Percentiles rank a stretch among this genome's conserved stretches.
Conservation (phyloP, 495 filamentous ascomycete genomes). For the Penicillium maclennaniae region DNA sequence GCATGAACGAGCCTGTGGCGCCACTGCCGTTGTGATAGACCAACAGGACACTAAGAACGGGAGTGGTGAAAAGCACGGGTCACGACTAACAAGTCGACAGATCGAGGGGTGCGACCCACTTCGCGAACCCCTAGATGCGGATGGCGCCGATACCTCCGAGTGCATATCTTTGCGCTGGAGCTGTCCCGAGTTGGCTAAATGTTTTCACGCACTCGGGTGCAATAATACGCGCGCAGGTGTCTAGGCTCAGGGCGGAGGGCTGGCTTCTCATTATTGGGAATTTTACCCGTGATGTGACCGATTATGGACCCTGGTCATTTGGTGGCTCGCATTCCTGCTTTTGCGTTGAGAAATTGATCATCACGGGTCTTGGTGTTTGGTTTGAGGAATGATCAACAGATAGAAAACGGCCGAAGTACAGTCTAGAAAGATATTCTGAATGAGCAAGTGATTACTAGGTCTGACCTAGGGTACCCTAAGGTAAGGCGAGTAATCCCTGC, state of each 20-base stretch:
- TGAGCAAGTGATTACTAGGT: not conserved
- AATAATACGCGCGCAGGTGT: slow-evolving; percentile 1
- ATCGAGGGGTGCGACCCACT: slow-evolving; percentile 13
- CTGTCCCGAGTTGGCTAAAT: slow-evolving; percentile 2
- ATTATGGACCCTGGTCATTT: slow-evolving; percentile 2
- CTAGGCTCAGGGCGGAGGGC: not conserved
- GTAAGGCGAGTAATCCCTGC: not conserved
- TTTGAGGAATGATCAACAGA: slow-evolving; percentile 7
- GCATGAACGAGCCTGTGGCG: slow-evolving; percentile 5
- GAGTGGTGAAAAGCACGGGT: not conserved
- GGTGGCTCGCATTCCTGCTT: slow-evolving; percentile 12
- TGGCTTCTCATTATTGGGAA: not conserved
- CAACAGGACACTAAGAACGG: not conserved
- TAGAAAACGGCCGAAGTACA: not conserved
- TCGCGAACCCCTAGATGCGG: slow-evolving; percentile 14
- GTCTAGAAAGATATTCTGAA: no score
- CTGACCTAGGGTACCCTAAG: not conserved
- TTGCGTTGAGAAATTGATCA: not conserved
- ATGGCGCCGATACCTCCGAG: slow-evolving; percentile 16
- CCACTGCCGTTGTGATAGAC: slow-evolving; percentile 8
- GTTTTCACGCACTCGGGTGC: not conserved
- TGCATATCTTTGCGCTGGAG: not conserved
- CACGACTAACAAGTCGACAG: slow-evolving; percentile 9
- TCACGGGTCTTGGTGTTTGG: not conserved
- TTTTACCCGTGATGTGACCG: slow-evolving; percentile 8